Base-by-base conservation (phyloP, 2,329 filamentous ascomycete species). In the Venturia pyrina region DNA sequence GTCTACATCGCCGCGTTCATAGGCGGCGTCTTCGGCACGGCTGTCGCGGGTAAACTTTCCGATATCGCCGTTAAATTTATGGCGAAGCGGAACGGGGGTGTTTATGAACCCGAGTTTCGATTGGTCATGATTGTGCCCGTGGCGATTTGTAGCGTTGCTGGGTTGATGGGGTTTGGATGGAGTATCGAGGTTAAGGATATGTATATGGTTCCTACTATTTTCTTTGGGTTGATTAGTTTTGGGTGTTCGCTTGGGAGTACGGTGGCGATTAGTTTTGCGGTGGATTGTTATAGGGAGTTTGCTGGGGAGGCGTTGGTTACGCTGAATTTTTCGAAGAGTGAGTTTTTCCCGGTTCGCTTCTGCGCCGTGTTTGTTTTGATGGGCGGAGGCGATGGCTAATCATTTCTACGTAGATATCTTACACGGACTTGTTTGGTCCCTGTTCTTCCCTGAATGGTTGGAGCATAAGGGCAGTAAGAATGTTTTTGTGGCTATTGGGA, bases 111-210 rank as follows among this genome's bases (percentile, higher is more conserved):
- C 0, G 93, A 98, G 75, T 98, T 96, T 73, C 86, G 93, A 7
- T 83, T 96, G 0, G 83, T 96, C 53, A 96, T 98, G 93, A 90
- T 87, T 0, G 77, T 88, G 2, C 93, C 93, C 0, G 88, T 96
- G 37, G 81, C 88, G 0, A 72, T 97, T 65, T 86, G 87, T 5
- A 97, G 92, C 0, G 86, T 87, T 0, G 86, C 93, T 34, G 93
- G 93, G 0, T 83, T 98, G 19, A 96, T 97, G 87, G 93, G 92
- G 1, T 98, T 95, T 72, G 93, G 93, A 19, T 98, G 93, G 93
- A 92, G 89, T 13, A 91, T 89, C 0, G 76, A 91, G 68, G 82
- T 87, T 66, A 81, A 81, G 28, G 86, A 97, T 71, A 81, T 83
- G 32, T 97, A 90, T 89, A 96, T 96, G 64, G 90, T 96, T 0